Percentiles rank a stretch among this genome's conserved stretches.
phyloP scores from a whole-genome alignment of 179 eudicot species.

The Patellifolia procumbens region DNA sequence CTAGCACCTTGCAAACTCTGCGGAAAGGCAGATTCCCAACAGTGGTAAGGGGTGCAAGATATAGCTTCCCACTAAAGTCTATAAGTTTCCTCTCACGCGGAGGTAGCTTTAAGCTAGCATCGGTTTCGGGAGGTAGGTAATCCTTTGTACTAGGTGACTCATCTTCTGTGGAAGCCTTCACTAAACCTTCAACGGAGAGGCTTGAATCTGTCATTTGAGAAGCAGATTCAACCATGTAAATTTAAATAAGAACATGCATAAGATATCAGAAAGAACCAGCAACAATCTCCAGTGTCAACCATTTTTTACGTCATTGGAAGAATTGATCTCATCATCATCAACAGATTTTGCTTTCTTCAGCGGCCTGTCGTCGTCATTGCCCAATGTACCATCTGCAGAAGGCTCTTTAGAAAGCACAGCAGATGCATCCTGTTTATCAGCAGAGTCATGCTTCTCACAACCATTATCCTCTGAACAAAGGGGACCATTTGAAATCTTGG shows the following conservation, averaged over 20 bases:
- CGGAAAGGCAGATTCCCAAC: slow-evolving; percentile 97
- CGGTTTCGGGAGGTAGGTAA: slow-evolving; percentile 48
- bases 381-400: slow-evolving; percentile 26
- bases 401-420: slow-evolving; percentile 37
- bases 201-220: slow-evolving; percentile 29
- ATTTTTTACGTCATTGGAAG: slow-evolving; percentile 30
- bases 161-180: slow-evolving; percentile 31
- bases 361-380: slow-evolving; percentile 58
- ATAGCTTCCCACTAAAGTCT: slow-evolving; percentile 80
- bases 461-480: slow-evolving; percentile 36
- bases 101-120: slow-evolving; percentile 64
- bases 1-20: slow-evolving; percentile 87
- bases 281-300: slow-evolving; percentile 38
- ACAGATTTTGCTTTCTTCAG: slow-evolving; percentile 65
- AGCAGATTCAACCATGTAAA: slow-evolving; percentile 4
- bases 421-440: slow-evolving; percentile 30
- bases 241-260: neutral
- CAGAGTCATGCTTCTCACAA: slow-evolving; percentile 33
- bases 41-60: slow-evolving; percentile 96
- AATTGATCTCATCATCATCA: slow-evolving; percentile 40
- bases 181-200: slow-evolving; percentile 34
- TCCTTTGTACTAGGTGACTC: slow-evolving; percentile 32
- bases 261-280: neutral
- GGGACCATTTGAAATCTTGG: slow-evolving; percentile 39
- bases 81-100: slow-evolving; percentile 86